These are phyloP conservation scores for Cyclocybe cylindracea DNA, from an alignment of 768 basidiomycete genomes.

Conservation along the genomic window DNA sequence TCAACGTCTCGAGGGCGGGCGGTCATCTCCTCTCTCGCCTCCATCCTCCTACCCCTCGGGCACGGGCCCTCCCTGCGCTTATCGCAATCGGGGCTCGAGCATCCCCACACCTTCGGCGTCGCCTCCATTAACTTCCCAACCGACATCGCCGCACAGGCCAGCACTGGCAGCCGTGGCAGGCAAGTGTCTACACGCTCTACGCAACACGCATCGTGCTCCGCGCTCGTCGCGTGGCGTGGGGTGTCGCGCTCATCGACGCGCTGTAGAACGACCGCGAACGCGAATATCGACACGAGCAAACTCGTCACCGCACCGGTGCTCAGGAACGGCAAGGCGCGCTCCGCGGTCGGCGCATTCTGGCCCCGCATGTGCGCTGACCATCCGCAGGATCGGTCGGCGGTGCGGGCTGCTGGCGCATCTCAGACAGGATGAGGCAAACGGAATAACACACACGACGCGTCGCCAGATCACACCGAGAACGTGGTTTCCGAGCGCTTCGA, in stretches of 20 bases:
- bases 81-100: constrained; percentile 48
- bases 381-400: constrained; percentile 63
- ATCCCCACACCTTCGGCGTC: constrained; percentile 32
- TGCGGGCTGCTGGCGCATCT: constrained; percentile 55
- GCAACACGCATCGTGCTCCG: constrained; percentile 42
- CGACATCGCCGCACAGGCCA: constrained; percentile 48
- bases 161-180: constrained; percentile 49
- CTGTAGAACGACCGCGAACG: constrained; percentile 43
- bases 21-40: constrained; percentile 45
- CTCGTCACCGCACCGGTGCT: constrained; percentile 58
- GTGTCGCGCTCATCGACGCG: constrained; percentile 56
- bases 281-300: constrained; percentile 43
- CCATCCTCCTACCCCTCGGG: constrained; percentile 43
- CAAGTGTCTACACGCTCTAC: constrained; percentile 55
- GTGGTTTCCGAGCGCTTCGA: constrained; percentile 55
- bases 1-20: constrained; percentile 43
- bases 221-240: constrained; percentile 60
- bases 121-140: constrained; percentile 49
- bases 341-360: constrained; percentile 56
- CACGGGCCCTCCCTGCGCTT: constrained; percentile 47
- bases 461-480: constrained; percentile 54
- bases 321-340: constrained; percentile 58
- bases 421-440: constrained; percentile 41
- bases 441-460: constrained; percentile 48
- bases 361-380: constrained; percentile 52